These are phyloP conservation scores for Wickerhamomyces strasburgensis DNA, from an alignment of 805 yeast species.

Conservation along the genomic window DNA sequence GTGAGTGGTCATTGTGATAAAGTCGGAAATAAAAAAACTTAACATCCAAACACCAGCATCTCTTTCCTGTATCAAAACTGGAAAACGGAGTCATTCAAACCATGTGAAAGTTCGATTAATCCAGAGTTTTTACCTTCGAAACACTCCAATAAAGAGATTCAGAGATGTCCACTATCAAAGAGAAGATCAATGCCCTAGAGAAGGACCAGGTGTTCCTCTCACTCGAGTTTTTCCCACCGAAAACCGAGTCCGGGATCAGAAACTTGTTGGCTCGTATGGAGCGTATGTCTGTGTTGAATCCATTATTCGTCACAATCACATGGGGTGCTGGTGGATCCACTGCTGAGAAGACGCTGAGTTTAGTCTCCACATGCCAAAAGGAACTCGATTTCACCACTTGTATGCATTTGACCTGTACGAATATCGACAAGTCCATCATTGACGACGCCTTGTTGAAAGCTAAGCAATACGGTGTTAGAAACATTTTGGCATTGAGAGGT, in stretches of 20 bases:
- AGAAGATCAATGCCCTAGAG: conserved; percentile 44
- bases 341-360: conserved; percentile 75
- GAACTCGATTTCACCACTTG: conserved; percentile 85
- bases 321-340: conserved; percentile 99
- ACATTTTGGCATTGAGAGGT: conserved; percentile 90
- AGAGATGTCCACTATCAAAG: conserved; percentile 36
- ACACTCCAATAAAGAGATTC: no score
- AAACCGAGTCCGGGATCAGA: conserved; percentile 82
- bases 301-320: conserved; percentile 86
- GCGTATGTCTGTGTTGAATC: conserved; percentile 85
- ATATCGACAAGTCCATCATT: conserved; percentile 70
- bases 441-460: conserved; percentile 77
- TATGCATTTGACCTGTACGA: conserved; percentile 93
- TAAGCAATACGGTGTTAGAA: conserved; percentile 71
- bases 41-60: background rate
- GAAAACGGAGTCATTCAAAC: no score
- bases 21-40: background rate
- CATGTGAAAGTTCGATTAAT: background rate
- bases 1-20: no score
- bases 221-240: conserved; percentile 96
- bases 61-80: background rate
- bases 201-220: conserved; percentile 66
- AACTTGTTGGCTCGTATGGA: conserved; percentile 82
- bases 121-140: background rate
- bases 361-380: conserved; percentile 71